Conservation (phyloP, 2,329 filamentous ascomycete genomes). For the Tympanopsis confertula region DNA sequence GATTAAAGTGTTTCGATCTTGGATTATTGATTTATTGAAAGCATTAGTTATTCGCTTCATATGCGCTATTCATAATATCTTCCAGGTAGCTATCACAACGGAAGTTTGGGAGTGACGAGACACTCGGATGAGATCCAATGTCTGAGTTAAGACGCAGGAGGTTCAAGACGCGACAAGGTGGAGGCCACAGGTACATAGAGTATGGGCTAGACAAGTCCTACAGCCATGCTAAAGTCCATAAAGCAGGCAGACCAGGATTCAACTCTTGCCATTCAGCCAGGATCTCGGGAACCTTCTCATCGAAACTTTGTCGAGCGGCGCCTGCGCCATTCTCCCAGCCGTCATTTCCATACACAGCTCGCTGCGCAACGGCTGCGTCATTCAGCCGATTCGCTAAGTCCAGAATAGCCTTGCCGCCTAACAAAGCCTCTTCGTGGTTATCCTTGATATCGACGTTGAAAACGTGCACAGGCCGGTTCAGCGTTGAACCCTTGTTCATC, state of each 20-base stretch:
- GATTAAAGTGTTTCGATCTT: too few species aligned
- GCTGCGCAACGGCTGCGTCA: constrained; percentile 65
- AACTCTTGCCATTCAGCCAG: constrained; percentile 86
- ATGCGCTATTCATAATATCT: too few species aligned
- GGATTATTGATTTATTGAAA: too few species aligned
- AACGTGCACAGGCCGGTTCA: constrained; percentile 90
- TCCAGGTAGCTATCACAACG: too few species aligned
- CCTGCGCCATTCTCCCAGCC: constrained; percentile 62
- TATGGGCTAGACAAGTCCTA: too few species aligned
- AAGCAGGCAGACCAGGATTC: constrained; percentile 80
- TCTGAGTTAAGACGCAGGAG: too few species aligned
- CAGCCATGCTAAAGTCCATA: constrained; percentile 95
- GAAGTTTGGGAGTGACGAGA: too few species aligned
- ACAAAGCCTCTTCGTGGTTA: constrained; percentile 89
- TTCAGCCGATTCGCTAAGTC: constrained; percentile 83
- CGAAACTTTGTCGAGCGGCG: constrained; percentile 64
- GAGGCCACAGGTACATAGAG: too few species aligned
- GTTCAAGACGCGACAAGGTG: too few species aligned
- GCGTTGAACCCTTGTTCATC: constrained; percentile 68
- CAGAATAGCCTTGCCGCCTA: constrained; percentile 82
- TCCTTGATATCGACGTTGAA: constrained; percentile 98
- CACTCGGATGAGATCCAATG: too few species aligned
- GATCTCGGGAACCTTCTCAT: constrained; percentile 86
- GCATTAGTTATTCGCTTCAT: too few species aligned
- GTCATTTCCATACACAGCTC: constrained; percentile 48